phyloP scores from a whole-genome alignment of 129 eudicot genomes.

The Sambucus nigra region DNA sequence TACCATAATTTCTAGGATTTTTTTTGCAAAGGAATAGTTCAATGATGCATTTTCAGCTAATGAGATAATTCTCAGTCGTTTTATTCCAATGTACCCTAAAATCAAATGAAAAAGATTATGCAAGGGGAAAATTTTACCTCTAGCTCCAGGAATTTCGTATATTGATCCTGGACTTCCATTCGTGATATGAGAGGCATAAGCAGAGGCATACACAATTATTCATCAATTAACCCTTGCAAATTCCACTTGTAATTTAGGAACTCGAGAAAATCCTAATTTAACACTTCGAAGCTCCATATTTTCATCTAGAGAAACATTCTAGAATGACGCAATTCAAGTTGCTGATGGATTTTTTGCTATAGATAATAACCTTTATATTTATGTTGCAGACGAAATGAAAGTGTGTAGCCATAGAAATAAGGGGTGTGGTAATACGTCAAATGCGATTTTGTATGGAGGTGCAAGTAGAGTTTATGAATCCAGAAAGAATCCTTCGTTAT shows the following conservation, averaged over 20 bases:
- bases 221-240: conserved; percentile 76
- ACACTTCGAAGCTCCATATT: conserved; percentile 65
- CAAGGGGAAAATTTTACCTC: conserved; percentile 27
- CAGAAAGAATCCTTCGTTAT: conserved; percentile 23
- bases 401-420: conserved; percentile 4
- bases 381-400: conserved; percentile 17
- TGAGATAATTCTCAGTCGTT: no score
- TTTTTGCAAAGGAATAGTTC: no score
- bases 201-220: conserved; percentile 76
- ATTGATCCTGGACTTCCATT: conserved; percentile 79
- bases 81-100: no score
- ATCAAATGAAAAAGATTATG: no score
- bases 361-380: conserved; percentile 16
- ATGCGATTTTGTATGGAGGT: conserved; percentile 14
- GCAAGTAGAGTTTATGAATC: conserved; percentile 8
- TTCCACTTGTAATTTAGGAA: conserved; percentile 38
- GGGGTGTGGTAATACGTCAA: no score
- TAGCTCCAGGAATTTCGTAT: conserved; percentile 87
- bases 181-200: conserved; percentile 57
- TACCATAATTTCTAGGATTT: no score
- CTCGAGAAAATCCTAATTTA: conserved; percentile 68
- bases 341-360: conserved; percentile 60
- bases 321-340: conserved; percentile 88
- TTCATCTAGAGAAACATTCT: conserved; percentile 90
- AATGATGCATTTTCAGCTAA: no score